These are phyloP conservation scores for Juglanconis juglandina DNA, from an alignment of 2,329 filamentous ascomycete genomes.

Conservation along the genomic window DNA sequence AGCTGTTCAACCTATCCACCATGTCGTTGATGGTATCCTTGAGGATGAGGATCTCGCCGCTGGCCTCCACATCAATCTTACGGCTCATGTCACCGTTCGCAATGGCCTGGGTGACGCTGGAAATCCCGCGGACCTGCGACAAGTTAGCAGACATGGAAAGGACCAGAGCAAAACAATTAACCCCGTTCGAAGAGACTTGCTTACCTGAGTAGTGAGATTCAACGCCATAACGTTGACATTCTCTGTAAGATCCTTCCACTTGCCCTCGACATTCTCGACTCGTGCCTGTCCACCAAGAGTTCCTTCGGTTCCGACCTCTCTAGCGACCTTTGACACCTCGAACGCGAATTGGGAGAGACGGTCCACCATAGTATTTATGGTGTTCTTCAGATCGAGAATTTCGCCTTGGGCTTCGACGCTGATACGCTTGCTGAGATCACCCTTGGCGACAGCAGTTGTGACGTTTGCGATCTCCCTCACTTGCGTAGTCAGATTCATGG, in stretches of 20 bases:
- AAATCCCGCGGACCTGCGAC: slow-evolving; percentile 77
- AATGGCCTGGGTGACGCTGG: slow-evolving; percentile 90
- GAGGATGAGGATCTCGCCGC: slow-evolving; percentile 88
- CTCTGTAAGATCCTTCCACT: slow-evolving; percentile 95
- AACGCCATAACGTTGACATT: slow-evolving; percentile 78
- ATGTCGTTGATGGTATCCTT: slow-evolving; percentile 99
- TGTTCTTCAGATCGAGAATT: slow-evolving; percentile 92
- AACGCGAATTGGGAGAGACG: slow-evolving; percentile 93
- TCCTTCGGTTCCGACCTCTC: slow-evolving; percentile 94
- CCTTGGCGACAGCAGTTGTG: slow-evolving; percentile 89
- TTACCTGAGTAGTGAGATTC: slow-evolving; percentile 63
- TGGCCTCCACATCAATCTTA: slow-evolving; percentile 91
- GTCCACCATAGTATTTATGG: slow-evolving; percentile 99
- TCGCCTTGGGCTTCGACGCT: slow-evolving; percentile 90
- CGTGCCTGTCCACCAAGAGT: slow-evolving; percentile 90
- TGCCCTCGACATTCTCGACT: slow-evolving; percentile 92
- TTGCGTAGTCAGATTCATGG: slow-evolving; percentile 95
- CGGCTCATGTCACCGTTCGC: slow-evolving; percentile 94
- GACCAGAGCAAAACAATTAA: background rate
- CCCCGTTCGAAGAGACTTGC: slow-evolving; percentile 7
- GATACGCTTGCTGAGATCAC: slow-evolving; percentile 94
- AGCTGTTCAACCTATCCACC: slow-evolving; percentile 91
- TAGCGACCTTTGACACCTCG: slow-evolving; percentile 91
- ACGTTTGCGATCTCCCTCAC: slow-evolving; percentile 97
- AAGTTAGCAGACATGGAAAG: background rate